phyloP scores from a whole-genome alignment of 441 rosid species.

The Euphorbia celastroides region DNA sequence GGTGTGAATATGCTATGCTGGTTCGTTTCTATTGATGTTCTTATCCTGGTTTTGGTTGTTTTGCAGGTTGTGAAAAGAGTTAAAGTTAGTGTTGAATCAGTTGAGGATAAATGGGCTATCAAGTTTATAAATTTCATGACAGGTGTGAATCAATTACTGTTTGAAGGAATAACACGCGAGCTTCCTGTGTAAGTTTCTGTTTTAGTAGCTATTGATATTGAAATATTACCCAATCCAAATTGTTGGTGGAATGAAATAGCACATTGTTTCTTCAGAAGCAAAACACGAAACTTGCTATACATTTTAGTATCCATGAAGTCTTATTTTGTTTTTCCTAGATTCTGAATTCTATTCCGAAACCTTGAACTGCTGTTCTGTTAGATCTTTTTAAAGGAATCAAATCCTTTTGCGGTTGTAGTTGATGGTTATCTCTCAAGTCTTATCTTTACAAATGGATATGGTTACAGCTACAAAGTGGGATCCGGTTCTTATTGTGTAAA shows the following conservation, averaged over 20 bases:
- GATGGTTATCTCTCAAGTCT: not conserved
- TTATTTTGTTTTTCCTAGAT: not conserved
- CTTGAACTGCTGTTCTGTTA: not conserved
- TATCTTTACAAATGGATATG: too few species aligned
- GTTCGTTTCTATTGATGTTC: conserved; percentile 2
- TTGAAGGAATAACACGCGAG: conserved; percentile 76
- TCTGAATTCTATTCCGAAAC: not conserved
- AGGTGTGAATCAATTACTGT: conserved; percentile 57
- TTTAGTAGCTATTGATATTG: not conserved
- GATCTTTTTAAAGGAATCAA: not conserved
- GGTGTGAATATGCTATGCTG: not conserved
- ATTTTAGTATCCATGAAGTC: not conserved
- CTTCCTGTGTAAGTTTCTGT: conserved; percentile 58
- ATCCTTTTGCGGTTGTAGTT: not conserved
- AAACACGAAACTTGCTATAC: too few species aligned
- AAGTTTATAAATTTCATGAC: conserved; percentile 55
- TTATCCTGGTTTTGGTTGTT: conserved; percentile 12
- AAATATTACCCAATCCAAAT: not conserved
- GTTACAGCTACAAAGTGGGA: too few species aligned
- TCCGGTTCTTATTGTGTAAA: conserved; percentile 3
- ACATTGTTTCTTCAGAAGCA: not conserved
- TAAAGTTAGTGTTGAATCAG: conserved; percentile 35
- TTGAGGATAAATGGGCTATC: conserved; percentile 72
- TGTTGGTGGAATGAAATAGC: conserved; percentile 1
- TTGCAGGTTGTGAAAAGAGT: conserved; percentile 51